Base-by-base conservation (phyloP, 129 eudicot species). In the Flaveria robusta region DNA sequence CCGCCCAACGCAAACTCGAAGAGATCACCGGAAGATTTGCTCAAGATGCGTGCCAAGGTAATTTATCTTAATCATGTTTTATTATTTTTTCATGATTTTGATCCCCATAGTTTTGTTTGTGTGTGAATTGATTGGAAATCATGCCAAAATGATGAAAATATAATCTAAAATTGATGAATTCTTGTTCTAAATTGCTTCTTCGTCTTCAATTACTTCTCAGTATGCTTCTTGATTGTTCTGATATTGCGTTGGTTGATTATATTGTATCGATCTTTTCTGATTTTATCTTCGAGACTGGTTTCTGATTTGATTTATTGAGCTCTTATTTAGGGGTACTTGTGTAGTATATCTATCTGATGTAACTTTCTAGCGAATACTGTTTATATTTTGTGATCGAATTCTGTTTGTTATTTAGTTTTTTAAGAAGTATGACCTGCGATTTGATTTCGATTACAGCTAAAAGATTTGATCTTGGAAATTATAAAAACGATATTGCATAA, bases 31-130 rank as follows among this genome's bases (percentile, higher is more conserved):
- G 10, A 59, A 83, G 37, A 20, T 64, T 47, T 31, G 47, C 3
- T 11, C 72, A 78, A 78, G 77, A 83, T 83, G 83, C 86, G 86
- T 78, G 86, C 86, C 26, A 83, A 83, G 86, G 86, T 78, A 78
- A 67, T 7, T 45, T 15, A 3, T 12, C 29, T 41, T 42, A 5
- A 5, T 34, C 7, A 34, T 34, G 5, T 29, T 29, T 4, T 29
- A 29, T 68, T 22, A 66, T 13, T 3, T 16, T 2, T 1, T 2
- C 9, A 5, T 16, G 0, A 7, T 60, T 20, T 15, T 1, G 23
- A 39, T 7, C 3, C 2, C 11, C 1, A 7, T 14, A 7, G 24
- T 0, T 14, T 45, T 60, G 23, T 43, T 54, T 29, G 8, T 46
- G 19, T 50, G 11, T 23, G 16, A 0, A 34, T 34, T 65, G 43